Evolutionary conservation across 106 monocot genomes (phyloP).

Genomic region (Dendrobium catenatum): DNA sequence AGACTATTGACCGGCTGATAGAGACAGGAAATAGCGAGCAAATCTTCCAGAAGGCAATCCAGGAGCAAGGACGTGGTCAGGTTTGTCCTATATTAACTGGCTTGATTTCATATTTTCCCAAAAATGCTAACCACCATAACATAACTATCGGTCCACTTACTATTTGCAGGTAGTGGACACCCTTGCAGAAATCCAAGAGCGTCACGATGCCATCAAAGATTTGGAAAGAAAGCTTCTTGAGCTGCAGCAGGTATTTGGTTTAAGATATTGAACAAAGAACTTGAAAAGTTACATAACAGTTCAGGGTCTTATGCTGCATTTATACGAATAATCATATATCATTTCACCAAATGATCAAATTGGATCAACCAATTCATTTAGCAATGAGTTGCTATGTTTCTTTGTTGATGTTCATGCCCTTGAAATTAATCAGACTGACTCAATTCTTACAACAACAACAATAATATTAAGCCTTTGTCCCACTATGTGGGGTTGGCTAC

Average conservation of each 20-base stretch:
- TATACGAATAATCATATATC: no score
- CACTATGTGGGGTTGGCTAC: no score
- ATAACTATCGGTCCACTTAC: not conserved
- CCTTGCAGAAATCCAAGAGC: conserved; percentile 94
- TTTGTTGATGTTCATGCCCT: not conserved
- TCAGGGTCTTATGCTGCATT: not conserved
- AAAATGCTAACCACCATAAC: not conserved
- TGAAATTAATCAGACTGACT: no score
- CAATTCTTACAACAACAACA: no score
- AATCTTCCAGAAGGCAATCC: conserved; percentile 94
- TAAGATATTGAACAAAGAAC: not conserved
- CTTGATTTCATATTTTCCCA: not conserved
- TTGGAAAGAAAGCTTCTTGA: conserved; percentile 95
- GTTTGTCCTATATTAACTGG: conserved; percentile 27
- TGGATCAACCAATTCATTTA: no score
- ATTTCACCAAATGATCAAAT: no score
- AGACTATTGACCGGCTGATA: conserved; percentile 93
- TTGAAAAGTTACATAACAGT: not conserved
- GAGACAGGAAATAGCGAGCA: conserved; percentile 94
- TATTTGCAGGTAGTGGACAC: conserved; percentile 78
- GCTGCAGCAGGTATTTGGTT: conserved; percentile 70
- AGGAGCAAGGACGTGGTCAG: conserved; percentile 90
- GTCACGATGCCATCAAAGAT: conserved; percentile 85
- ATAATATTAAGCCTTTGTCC: no score
- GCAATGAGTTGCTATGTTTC: no score